phyloP scores from a whole-genome alignment of 2,329 filamentous ascomycete species.

The Curvularia sp. region DNA sequence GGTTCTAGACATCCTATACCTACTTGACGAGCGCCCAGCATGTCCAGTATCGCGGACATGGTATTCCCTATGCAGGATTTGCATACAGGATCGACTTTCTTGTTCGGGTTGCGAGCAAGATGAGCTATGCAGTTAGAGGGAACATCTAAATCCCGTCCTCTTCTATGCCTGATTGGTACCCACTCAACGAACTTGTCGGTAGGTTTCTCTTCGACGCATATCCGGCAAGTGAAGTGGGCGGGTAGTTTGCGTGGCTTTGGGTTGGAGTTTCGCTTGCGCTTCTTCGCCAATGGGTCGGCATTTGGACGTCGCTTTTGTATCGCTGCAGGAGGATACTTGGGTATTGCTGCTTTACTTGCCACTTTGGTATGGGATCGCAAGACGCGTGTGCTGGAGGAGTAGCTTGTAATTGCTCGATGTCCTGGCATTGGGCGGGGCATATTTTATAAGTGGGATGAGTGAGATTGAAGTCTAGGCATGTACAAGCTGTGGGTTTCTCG shows the following conservation, averaged over 20 bases:
- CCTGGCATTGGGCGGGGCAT: neutral
- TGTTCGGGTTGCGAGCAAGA: slow-evolving; percentile 30
- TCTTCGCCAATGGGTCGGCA: slow-evolving; percentile 31
- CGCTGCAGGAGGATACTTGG: neutral
- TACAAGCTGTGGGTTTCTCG: neutral
- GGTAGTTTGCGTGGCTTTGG: slow-evolving; percentile 20
- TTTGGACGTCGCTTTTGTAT: slow-evolving; percentile 18
- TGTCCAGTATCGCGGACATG: slow-evolving; percentile 34
- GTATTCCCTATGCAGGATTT: slow-evolving; percentile 34
- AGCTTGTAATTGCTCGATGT: neutral
- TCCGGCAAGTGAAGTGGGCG: slow-evolving; percentile 36
- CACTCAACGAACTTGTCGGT: slow-evolving; percentile 30
- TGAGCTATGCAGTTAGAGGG: slow-evolving; percentile 35
- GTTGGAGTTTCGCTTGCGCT: slow-evolving; percentile 27
- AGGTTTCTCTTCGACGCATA: slow-evolving; percentile 31
- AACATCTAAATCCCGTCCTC: slow-evolving; percentile 9
- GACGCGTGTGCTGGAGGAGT: slow-evolving; percentile 8
- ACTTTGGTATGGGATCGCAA: slow-evolving; percentile 26
- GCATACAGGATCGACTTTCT: slow-evolving; percentile 36
- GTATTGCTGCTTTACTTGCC: neutral
- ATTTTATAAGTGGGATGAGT: neutral
- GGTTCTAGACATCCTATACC: slow-evolving; percentile 34
- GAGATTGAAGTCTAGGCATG: neutral
- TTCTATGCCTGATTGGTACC: slow-evolving; percentile 16
- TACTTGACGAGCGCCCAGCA: slow-evolving; percentile 30